A percentile compares a stretch with the other conserved stretches of the same genome.
These are phyloP conservation scores for Trypanosomatidae sp. DNA, from an alignment of 208 protist species.

Conservation along the genomic window DNA sequence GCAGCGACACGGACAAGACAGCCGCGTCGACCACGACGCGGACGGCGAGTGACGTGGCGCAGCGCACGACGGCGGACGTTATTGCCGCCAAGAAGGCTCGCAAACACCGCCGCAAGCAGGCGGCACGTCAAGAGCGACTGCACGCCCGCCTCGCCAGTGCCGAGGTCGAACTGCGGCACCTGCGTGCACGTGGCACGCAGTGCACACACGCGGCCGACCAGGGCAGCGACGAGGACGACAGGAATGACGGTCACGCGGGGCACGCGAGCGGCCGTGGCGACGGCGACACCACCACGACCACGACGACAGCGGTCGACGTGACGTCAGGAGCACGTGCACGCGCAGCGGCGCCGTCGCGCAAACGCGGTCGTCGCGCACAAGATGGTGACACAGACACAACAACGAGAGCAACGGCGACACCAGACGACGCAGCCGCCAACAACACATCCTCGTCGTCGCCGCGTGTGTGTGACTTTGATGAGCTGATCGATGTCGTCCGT, in stretches of 20 bases:
- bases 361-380: conserved; percentile 27
- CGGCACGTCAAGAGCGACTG: conserved; percentile 32
- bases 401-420: conserved; percentile 9
- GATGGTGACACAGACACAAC: conserved; percentile 14
- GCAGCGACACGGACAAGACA: no score
- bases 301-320: no score
- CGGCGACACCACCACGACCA: no score
- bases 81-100: conserved; percentile 75
- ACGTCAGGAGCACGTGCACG: no score
- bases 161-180: conserved; percentile 24
- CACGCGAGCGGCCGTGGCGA: no score
- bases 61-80: conserved; percentile 25
- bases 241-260: not conserved
- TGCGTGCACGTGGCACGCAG: conserved; percentile 9
- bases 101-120: conserved; percentile 57
- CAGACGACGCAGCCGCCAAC: not conserved
- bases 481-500: conserved; percentile 75
- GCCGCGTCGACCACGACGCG: no score
- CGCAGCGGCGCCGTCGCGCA: conserved; percentile 9
- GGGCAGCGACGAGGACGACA: not conserved
- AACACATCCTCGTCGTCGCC: not conserved
- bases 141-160: conserved; percentile 14
- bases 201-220: not conserved
- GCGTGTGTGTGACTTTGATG: conserved; percentile 56
- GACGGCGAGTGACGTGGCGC: not conserved